Percentiles rank a stretch among this genome's conserved stretches.
Conservation (phyloP, 345 rosid species). For the Xanthoceras sorbifolium region DNA sequence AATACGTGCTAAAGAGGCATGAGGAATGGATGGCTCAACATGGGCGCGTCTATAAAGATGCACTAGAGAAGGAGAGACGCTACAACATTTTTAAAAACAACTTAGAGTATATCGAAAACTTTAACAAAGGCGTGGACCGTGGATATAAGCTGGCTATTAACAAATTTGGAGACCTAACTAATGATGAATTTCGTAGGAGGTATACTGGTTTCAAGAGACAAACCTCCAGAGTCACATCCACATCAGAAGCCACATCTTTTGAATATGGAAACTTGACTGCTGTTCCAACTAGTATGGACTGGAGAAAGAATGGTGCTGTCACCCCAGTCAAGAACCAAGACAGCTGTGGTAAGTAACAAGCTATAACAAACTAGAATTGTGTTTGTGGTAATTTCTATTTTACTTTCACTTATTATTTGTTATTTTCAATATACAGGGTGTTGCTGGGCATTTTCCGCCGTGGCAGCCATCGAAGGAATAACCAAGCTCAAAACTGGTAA, state of each 20-base stretch:
- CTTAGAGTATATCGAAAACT: constrained; percentile 34
- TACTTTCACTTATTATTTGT: not conserved
- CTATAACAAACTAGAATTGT: constrained; percentile 1
- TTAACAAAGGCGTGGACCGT: constrained; percentile 33
- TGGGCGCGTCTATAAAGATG: constrained; percentile 33
- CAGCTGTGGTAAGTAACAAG: constrained; percentile 33
- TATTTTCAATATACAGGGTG: constrained; percentile 29
- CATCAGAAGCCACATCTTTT: constrained; percentile 6
- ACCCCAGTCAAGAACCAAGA: constrained; percentile 51
- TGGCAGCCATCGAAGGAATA: constrained; percentile 62
- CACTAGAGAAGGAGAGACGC: constrained; percentile 34
- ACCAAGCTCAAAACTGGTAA: constrained; percentile 43
- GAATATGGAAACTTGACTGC: constrained; percentile 27
- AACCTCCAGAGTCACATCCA: not conserved
- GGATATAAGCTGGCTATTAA: constrained; percentile 57
- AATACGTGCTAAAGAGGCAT: constrained; percentile 31
- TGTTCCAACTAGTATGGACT: constrained; percentile 36
- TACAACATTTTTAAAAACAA: constrained; percentile 44
- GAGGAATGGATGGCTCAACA: constrained; percentile 40
- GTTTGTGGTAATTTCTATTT: not conserved
- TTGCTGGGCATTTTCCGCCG: constrained; percentile 72
- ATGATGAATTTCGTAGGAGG: constrained; percentile 53
- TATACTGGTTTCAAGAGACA: constrained; percentile 40
- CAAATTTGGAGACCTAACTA: constrained; percentile 50
- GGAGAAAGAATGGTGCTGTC: constrained; percentile 43